These are phyloP conservation scores for Cucurbitaria berberidis DNA, from an alignment of 2,329 filamentous ascomycete species.

Conservation along the genomic window DNA sequence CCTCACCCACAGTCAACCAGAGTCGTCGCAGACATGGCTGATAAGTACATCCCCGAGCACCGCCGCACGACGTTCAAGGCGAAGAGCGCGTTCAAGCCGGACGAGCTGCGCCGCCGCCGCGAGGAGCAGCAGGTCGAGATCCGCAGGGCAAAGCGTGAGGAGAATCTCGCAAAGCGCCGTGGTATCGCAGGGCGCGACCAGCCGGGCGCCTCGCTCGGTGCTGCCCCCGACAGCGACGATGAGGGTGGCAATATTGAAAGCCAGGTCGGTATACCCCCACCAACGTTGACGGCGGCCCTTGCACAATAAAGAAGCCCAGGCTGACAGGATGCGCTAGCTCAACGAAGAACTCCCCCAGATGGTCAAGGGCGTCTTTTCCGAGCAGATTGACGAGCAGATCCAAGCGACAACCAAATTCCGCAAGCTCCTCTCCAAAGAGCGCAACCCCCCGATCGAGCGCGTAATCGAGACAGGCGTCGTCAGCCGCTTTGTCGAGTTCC, in stretches of 20 bases:
- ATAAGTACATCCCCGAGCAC: constrained; percentile 99
- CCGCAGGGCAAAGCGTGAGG: constrained; percentile 96
- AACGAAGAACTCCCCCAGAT: constrained; percentile 98
- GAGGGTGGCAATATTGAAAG: constrained; percentile 93
- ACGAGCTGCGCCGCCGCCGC: constrained; percentile 95
- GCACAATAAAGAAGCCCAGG: background rate
- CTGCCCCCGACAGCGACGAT: constrained; percentile 95
- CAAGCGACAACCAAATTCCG: constrained; percentile 97
- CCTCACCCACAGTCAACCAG: constrained; percentile 24
- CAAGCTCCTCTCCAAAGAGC: constrained; percentile 97
- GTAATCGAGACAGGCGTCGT: constrained; percentile 99
- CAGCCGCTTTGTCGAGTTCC: constrained; percentile 95
- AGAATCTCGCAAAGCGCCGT: constrained; percentile 97
- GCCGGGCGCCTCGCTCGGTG: constrained; percentile 81
- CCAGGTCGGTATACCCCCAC: constrained; percentile 72
- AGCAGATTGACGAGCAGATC: constrained; percentile 97
- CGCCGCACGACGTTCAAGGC: constrained; percentile 99
- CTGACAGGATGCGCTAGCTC: constrained; percentile 63
- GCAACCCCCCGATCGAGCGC: constrained; percentile 98
- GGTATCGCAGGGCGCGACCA: constrained; percentile 80
- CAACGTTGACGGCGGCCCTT: background rate
- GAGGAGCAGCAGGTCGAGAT: constrained; percentile 99
- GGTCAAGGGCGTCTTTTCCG: constrained; percentile 97
- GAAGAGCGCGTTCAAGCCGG: constrained; percentile 98
- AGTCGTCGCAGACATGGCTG: constrained; percentile 74